Evolutionary conservation across 2,329 filamentous ascomycete genomes (phyloP), one percentile per base, ranked within the genome.

Genomic region (Epichloe sp.): DNA sequence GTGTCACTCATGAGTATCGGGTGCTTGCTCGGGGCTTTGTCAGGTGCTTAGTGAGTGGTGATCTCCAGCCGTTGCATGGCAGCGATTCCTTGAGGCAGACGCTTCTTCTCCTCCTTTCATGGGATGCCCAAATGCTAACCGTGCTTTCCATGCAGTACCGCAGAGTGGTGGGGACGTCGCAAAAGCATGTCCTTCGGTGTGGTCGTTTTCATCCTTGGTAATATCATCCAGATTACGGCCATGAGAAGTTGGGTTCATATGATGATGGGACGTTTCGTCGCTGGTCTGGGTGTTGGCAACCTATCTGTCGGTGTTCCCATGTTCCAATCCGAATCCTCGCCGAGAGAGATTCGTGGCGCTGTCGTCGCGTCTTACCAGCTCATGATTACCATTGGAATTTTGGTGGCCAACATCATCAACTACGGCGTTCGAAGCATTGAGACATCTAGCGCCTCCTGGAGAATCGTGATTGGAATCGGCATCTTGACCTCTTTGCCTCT

Each of bases 291-390:
- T 44, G 76, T 86, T 31, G 84, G 84, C 43, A 82, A 74, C 48
- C 71, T 86, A 2, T 83, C 79, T 0, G 77, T 84, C 36, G 72
- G 79, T 37, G 79, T 84, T 2, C 81, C 82, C 52, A 80, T 85
- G 73, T 84, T 80, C 64, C 80, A 85, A 64, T 77, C 77, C 41
- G 82, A 85, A 61, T 79, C 73, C 49, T 73, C 78, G 2, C 82
- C 82, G 4, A 72, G 74, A 17, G 73, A 79, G 58, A 81, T 84
- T 54, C 78, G 81, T 57, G 81, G 80, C 57, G 75, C 78, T 36
- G 75, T 85, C 43, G 77, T 84, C n/a, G 73, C 76, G 4, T 80
- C 77, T n/a, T 87, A 86, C 65, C 84, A 87, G 66, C 76, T 87
- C 15, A 81, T 86, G 68, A 84, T 87, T 63, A 87, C 83, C 0